Evolutionary conservation across 1,284 basidiomycete genomes (phyloP).

Genomic region (Naganishia albida): DNA sequence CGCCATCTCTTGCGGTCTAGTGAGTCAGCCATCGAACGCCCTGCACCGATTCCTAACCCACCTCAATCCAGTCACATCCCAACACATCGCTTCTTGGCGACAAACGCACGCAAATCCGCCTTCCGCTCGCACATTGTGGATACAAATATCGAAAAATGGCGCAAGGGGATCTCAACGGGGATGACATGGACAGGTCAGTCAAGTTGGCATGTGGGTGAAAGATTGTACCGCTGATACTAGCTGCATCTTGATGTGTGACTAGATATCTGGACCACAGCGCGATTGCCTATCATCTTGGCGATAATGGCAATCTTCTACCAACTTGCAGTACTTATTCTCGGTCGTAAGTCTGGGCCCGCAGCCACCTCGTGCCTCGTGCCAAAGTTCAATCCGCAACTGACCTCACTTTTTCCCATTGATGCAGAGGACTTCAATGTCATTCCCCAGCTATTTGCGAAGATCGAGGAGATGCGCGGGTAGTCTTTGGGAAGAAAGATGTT

Average conservation of each 20-base stretch:
- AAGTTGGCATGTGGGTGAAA: not conserved
- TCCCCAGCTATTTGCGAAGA: slow-evolving; percentile 35
- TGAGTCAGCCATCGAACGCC: slow-evolving; percentile 42
- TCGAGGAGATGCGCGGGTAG: slow-evolving; percentile 27
- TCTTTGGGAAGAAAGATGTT: not conserved
- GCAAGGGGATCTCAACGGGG: slow-evolving; percentile 41
- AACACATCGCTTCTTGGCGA: slow-evolving; percentile 46
- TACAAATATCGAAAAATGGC: slow-evolving; percentile 45
- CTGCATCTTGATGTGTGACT: not conserved
- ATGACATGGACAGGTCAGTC: slow-evolving; percentile 39
- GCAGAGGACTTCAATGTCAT: slow-evolving; percentile 47
- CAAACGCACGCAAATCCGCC: slow-evolving; percentile 41
- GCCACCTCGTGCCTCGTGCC: not conserved
- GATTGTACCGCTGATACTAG: not conserved
- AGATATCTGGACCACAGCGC: slow-evolving; percentile 42
- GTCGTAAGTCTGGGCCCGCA: slow-evolving; percentile 40
- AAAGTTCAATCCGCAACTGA: too few relatives aligned
- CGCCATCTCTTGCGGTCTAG: slow-evolving; percentile 53
- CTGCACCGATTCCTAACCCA: not conserved
- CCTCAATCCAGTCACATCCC: slow-evolving; percentile 43
- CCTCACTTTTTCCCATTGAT: too few relatives aligned
- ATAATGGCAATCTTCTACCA: slow-evolving; percentile 45
- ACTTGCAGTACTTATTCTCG: slow-evolving; percentile 38
- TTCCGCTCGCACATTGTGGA: slow-evolving; percentile 43
- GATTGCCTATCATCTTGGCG: slow-evolving; percentile 42